Base-by-base conservation (phyloP, 768 basidiomycete species). In the Xanthoconium stramineum region DNA sequence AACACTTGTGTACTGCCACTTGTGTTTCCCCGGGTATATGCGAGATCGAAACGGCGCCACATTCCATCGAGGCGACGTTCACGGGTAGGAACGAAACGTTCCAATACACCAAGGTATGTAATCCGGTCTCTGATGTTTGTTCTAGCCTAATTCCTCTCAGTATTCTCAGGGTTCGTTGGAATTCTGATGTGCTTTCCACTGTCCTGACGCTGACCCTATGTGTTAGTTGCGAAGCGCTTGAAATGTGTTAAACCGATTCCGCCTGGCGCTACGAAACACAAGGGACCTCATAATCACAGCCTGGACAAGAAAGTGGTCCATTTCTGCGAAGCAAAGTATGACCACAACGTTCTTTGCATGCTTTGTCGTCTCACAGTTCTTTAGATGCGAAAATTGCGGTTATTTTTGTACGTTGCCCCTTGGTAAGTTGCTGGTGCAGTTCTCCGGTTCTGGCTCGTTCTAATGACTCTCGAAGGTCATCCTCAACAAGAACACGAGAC, bases 401-500 rank as follows among this genome's bases (percentile, higher is more conserved):
- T 86, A 85, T 61, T 80, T 78, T 62, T 86, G 84, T 57, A 83
- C 77, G 0, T 67, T 84, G 3, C 82, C 83, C 2, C 70, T 79
- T 42, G 81, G 84, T 84, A 55, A 37, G 71, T 50, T 48, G n/a
- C 38, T 24, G 0, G 12, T 0, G 0, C 1, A 17, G 10, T 28
- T 2, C 12, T 5, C 4, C 5, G 2, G 33, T 11, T 11, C 4
- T 11, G 12, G 9, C 2, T 0, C 3, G 5, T 47, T 36, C 24
- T 65, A 9, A 64, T 3, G 1, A 19, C 15, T 15, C 11, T 47
- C 8, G 20, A 42, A 86, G 84, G 80, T 0, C 85, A 86, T 54
- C 53, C 80, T 1, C 83, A 86, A 54, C 75, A 78, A 58, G 81
- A 83, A 44, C 84, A 86, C 38, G 83, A 84, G 43, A 86, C 84